Percentiles rank a stretch among this genome's conserved stretches.
These are phyloP conservation scores for Acanthamoeba quina DNA, from an alignment of 208 protist genomes.

Conservation along the genomic window DNA sequence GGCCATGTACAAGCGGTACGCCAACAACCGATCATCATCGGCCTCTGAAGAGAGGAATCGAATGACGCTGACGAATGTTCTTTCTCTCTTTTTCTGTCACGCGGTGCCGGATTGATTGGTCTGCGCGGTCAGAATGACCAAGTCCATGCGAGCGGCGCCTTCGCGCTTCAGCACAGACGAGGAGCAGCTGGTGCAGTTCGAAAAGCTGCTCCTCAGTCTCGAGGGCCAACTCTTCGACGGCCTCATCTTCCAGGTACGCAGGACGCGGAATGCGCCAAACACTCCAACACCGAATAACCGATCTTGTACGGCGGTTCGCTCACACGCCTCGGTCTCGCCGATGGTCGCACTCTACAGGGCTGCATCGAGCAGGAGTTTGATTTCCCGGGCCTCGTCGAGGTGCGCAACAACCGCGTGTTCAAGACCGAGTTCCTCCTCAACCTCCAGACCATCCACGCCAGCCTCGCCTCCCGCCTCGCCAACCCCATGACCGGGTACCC, in stretches of 20 bases:
- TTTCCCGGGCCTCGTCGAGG: constrained; percentile 74
- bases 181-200: constrained; percentile 85
- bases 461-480: constrained; percentile 8
- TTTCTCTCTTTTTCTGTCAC: neutral
- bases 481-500: neutral
- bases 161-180: constrained; percentile 86
- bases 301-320: neutral
- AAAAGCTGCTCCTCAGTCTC: constrained; percentile 86
- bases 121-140: constrained; percentile 80
- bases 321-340: neutral
- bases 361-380: constrained; percentile 90
- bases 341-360: constrained; percentile 47
- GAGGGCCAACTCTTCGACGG: constrained; percentile 90
- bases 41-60: too few relatives aligned
- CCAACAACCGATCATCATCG: neutral
- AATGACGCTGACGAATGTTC: too few relatives aligned
- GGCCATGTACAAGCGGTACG: constrained; percentile 87
- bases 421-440: constrained; percentile 87
- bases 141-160: constrained; percentile 83
- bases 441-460: constrained; percentile 75
- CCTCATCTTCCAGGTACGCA: constrained; percentile 85
- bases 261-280: too few relatives aligned
- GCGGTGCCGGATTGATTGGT: neutral
- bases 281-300: too few relatives aligned
- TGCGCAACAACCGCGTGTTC: constrained; percentile 87